Evolutionary conservation across 257 asterid genomes (phyloP).

Genomic region (Linderniella brevidens): DNA sequence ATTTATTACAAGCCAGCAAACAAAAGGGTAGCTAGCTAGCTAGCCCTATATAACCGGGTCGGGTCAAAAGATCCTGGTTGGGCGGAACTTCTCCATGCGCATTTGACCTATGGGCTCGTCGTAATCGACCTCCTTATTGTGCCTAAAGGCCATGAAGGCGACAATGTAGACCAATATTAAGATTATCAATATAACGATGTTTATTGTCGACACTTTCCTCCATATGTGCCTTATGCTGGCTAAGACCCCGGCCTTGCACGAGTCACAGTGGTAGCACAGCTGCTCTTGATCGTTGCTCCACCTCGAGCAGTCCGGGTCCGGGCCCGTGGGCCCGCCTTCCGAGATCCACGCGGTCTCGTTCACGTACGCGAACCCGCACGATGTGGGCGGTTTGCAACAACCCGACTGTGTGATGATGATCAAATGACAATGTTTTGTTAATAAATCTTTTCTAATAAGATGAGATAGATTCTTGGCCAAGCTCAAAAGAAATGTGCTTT

Average conservation of each 20-base stretch:
- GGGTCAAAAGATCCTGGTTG: background rate
- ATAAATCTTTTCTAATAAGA: too few species aligned
- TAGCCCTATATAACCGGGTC: too few species aligned
- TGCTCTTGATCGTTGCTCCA: conserved; percentile 40
- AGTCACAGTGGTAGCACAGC: conserved; percentile 38
- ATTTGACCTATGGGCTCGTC: conserved; percentile 1
- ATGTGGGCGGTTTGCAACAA: conserved; percentile 60
- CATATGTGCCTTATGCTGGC: background rate
- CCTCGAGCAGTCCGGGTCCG: conserved; percentile 23
- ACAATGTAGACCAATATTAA: conserved; percentile 1
- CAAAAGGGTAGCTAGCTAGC: too few species aligned
- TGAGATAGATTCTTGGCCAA: too few species aligned
- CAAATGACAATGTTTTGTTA: too few species aligned
- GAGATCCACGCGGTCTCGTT: conserved; percentile 35
- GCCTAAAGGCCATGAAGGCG: conserved; percentile 3
- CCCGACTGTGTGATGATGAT: conserved; percentile 26
- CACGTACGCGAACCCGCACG: conserved; percentile 28
- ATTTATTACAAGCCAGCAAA: too few species aligned
- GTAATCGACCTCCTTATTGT: conserved; percentile 3
- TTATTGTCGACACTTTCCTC: background rate
- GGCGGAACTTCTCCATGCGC: conserved; percentile 4
- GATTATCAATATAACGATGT: background rate
- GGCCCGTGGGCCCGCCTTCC: conserved; percentile 17
- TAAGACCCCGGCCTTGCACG: conserved; percentile 17
- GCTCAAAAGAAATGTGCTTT: too few species aligned